A percentile compares a stretch with the other conserved stretches of the same genome.
phyloP scores from a whole-genome alignment of 176 grass and related monocot species.

The Elymus sibiricus region DNA sequence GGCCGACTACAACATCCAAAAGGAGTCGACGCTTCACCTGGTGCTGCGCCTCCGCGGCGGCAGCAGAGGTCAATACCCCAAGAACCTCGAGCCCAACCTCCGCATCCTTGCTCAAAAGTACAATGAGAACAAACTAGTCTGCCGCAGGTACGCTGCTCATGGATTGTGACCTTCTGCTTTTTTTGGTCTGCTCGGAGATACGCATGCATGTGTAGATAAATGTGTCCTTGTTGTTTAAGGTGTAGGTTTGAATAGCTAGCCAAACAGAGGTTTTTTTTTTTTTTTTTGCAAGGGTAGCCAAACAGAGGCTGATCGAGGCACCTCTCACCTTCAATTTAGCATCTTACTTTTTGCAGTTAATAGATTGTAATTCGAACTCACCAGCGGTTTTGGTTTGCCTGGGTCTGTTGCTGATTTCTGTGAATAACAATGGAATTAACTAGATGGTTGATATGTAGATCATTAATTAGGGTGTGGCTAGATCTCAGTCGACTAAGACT shows the following conservation, averaged over 20 bases:
- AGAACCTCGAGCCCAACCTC: conserved; percentile 5
- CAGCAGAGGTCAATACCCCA: not conserved
- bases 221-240: not conserved
- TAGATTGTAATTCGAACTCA: not conserved
- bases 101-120: conserved; percentile 19
- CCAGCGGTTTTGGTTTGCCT: not conserved
- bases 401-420: not conserved
- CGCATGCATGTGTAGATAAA: too few relatives aligned
- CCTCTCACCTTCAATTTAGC: not conserved
- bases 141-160: conserved; percentile 22
- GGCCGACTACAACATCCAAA: conserved; percentile 57
- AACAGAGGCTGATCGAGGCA: not conserved
- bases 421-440: not conserved
- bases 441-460: not conserved
- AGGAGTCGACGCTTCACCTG: conserved; percentile 55
- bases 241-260: not conserved
- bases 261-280: too few relatives aligned
- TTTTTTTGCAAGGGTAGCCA: too few relatives aligned
- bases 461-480: too few relatives aligned
- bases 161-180: not conserved
- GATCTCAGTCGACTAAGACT: too few relatives aligned
- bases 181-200: too few relatives aligned
- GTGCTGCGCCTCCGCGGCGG: conserved; percentile 49
- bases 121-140: conserved; percentile 34
- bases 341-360: not conserved